These are phyloP conservation scores for Ophiostoma ulmi DNA, from an alignment of 2,329 filamentous ascomycete species.

Conservation along the genomic window DNA sequence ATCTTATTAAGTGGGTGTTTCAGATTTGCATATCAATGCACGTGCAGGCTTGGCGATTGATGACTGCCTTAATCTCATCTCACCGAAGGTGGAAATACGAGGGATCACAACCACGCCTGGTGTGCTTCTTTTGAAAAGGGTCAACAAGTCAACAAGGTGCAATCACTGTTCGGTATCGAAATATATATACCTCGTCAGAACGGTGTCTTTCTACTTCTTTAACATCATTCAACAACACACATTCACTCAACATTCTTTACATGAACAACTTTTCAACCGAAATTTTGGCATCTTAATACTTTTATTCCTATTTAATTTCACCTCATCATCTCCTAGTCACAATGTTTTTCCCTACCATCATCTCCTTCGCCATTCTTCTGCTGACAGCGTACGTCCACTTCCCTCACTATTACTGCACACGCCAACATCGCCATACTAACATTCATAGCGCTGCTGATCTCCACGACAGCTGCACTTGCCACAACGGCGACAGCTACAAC, in stretches of 20 bases:
- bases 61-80: not conserved
- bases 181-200: not conserved
- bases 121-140: too few species aligned
- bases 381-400: not conserved
- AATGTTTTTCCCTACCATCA: constrained; percentile 7
- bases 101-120: not conserved
- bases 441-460: not conserved
- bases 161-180: not conserved
- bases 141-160: not conserved
- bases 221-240: not conserved
- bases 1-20: constrained; percentile 10
- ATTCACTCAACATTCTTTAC: not conserved
- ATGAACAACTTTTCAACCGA: not conserved
- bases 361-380: not conserved
- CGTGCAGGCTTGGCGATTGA: not conserved
- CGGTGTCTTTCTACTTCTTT: not conserved
- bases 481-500: constrained; percentile 12
- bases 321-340: not conserved
- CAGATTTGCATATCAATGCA: constrained; percentile 11
- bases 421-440: not conserved
- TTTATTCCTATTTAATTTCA: too few species aligned
- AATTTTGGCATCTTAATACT: not conserved
- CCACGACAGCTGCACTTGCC: constrained; percentile 14
- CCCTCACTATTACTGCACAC: not conserved
- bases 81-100: not conserved